These are phyloP conservation scores for Mixia osmundae DNA, from an alignment of 1,284 basidiomycete species.

Conservation along the genomic window DNA sequence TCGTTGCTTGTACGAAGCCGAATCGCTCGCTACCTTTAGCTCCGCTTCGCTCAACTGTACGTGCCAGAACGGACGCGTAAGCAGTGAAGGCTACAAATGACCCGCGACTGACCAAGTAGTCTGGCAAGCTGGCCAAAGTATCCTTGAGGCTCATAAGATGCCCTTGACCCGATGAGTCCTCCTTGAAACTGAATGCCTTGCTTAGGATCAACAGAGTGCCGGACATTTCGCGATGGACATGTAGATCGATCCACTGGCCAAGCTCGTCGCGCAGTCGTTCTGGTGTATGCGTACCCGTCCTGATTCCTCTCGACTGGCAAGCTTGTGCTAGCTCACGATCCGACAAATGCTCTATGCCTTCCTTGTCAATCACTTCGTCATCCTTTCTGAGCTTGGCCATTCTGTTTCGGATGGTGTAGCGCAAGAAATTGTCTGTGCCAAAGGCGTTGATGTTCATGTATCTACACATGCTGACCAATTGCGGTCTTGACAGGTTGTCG, in stretches of 20 bases:
- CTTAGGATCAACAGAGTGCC: slow-evolving; percentile 82
- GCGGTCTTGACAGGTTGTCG: slow-evolving; percentile 90
- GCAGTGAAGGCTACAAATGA: slow-evolving; percentile 1
- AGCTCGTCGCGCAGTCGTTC: slow-evolving; percentile 56
- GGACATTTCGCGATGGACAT: slow-evolving; percentile 60
- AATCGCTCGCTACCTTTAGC: slow-evolving; percentile 77
- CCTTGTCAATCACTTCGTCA: slow-evolving; percentile 65
- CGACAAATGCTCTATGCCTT: slow-evolving; percentile 78
- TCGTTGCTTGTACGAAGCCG: slow-evolving; percentile 90
- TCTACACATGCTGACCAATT: slow-evolving; percentile 86
- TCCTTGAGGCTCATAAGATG: slow-evolving; percentile 55
- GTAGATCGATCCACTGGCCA: slow-evolving; percentile 77
- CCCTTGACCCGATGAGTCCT: slow-evolving; percentile 39
- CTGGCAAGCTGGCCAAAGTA: slow-evolving; percentile 78
- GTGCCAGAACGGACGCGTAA: background rate
- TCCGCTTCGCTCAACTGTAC: slow-evolving; percentile 79
- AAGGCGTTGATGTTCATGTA: slow-evolving; percentile 98
- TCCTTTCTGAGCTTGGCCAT: slow-evolving; percentile 68
- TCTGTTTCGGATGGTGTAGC: slow-evolving; percentile 70
- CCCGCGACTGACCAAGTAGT: slow-evolving; percentile 48
- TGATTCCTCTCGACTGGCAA: slow-evolving; percentile 81
- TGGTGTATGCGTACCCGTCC: slow-evolving; percentile 42
- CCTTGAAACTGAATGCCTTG: slow-evolving; percentile 87
- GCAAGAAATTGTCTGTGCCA: slow-evolving; percentile 94
- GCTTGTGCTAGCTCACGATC: slow-evolving; percentile 73